Conservation (phyloP, 192 early-diverging fungal genomes). For the Geranomyces michiganensis region DNA sequence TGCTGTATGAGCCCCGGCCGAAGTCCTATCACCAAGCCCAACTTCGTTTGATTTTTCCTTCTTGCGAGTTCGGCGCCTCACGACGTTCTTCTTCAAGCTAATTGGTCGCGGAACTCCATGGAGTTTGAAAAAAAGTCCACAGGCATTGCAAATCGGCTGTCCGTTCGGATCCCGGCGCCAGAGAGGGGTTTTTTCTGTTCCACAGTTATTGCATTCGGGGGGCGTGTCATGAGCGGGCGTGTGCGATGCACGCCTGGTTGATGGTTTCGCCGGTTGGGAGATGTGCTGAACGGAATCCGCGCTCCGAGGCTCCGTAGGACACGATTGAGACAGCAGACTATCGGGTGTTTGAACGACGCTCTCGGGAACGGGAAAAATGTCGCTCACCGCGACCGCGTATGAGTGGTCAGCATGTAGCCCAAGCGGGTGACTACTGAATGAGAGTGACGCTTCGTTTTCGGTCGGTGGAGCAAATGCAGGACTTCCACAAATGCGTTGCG, state of each 20-base stretch:
- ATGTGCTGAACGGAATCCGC: too few species aligned
- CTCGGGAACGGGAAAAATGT: too few species aligned
- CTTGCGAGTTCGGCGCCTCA: constrained; percentile 86
- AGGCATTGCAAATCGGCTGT: constrained; percentile 94
- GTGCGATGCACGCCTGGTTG: not conserved
- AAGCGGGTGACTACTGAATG: too few species aligned
- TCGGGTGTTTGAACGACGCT: too few species aligned
- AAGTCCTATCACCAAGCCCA: not conserved
- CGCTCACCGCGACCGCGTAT: too few species aligned
- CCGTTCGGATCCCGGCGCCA: constrained; percentile 93
- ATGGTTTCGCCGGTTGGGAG: not conserved
- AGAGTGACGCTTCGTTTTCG: too few species aligned
- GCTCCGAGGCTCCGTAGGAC: too few species aligned
- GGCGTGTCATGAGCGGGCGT: not conserved
- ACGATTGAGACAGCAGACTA: too few species aligned
- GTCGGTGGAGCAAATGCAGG: too few species aligned
- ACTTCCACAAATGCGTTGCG: too few species aligned
- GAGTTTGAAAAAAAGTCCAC: constrained; percentile 92
- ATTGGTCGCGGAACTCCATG: constrained; percentile 88
- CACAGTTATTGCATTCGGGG: constrained; percentile 75
- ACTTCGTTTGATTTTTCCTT: not conserved
- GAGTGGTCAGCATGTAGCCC: too few species aligned
- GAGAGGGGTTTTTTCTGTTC: constrained; percentile 86
- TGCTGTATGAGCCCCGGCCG: too few species aligned
- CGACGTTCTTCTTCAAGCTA: constrained; percentile 85